Percentiles rank a stretch among this genome's conserved stretches.
Conservation (phyloP, 768 basidiomycete genomes). For the Jaapia argillacea region DNA sequence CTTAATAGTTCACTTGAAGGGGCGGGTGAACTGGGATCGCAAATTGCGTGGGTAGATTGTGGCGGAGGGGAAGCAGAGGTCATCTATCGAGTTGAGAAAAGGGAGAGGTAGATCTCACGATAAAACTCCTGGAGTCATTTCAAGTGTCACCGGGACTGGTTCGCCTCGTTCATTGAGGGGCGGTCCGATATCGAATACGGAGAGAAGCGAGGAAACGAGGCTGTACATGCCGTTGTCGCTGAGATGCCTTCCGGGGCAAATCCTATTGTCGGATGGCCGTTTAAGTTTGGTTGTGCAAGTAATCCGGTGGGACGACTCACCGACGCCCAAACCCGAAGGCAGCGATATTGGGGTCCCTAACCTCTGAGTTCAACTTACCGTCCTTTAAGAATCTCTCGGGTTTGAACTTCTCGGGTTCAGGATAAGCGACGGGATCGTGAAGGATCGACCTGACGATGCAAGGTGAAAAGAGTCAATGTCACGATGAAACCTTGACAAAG, state of each 20-base stretch:
- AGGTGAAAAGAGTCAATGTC: not conserved
- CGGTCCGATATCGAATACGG: not conserved
- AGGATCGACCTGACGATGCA: slow-evolving; percentile 15
- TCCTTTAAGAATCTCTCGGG: slow-evolving; percentile 12
- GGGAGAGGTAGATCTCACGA: not conserved
- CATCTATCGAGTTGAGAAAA: too few relatives aligned
- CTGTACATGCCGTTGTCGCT: not conserved
- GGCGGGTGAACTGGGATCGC: not conserved
- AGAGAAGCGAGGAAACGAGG: not conserved
- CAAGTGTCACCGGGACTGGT: not conserved
- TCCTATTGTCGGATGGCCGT: slow-evolving; percentile 1
- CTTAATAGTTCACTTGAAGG: not conserved
- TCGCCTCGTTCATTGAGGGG: not conserved
- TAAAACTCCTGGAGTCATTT: not conserved
- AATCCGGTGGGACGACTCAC: slow-evolving; percentile 3
- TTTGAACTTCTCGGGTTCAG: slow-evolving; percentile 5
- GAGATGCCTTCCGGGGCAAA: slow-evolving; percentile 13
- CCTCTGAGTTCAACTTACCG: slow-evolving; percentile 6
- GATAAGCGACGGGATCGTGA: slow-evolving; percentile 11
- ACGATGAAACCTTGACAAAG: not conserved
- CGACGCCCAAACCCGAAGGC: slow-evolving; percentile 18
- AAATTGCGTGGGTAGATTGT: not conserved
- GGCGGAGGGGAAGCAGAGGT: too few relatives aligned
- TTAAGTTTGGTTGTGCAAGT: not conserved
- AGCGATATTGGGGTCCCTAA: slow-evolving; percentile 6